These are phyloP conservation scores for Debaryomyces sp. DNA, from an alignment of 1,139 yeast species.

Conservation along the genomic window DNA sequence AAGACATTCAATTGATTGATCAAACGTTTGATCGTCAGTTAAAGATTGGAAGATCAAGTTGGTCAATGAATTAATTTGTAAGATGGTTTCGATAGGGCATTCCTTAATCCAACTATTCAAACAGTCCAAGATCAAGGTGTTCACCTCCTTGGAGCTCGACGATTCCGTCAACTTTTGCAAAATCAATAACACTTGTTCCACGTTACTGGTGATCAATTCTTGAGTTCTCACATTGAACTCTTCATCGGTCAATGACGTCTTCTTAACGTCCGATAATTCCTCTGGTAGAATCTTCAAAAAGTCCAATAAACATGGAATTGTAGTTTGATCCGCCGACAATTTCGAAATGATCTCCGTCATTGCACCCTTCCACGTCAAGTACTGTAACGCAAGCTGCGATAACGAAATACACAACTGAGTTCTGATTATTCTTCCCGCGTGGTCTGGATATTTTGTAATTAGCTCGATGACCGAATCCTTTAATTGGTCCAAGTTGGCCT, in stretches of 20 bases:
- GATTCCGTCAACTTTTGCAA: conserved; percentile 53
- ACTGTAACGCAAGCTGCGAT: conserved; percentile 81
- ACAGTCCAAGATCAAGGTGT: conserved; percentile 64
- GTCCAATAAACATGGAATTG: conserved; percentile 52
- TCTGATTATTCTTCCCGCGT: conserved; percentile 59
- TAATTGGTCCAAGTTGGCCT: conserved; percentile 51
- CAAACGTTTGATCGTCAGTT: conserved; percentile 68
- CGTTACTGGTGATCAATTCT: conserved; percentile 66
- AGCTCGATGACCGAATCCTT: conserved; percentile 65
- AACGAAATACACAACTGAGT: conserved; percentile 82
- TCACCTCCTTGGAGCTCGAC: conserved; percentile 15
- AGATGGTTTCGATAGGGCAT: conserved; percentile 67
- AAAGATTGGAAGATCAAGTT: conserved; percentile 71
- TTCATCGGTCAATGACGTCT: conserved; percentile 78
- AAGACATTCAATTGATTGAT: conserved; percentile 85
- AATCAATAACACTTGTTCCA: conserved; percentile 65
- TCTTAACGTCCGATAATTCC: conserved; percentile 78
- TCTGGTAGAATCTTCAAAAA: conserved; percentile 89
- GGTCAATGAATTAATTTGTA: conserved; percentile 64
- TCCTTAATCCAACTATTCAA: conserved; percentile 90
- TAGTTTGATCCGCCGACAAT: conserved; percentile 36
- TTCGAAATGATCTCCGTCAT: conserved; percentile 63
- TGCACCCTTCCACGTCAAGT: conserved; percentile 70
- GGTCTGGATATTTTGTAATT: conserved; percentile 47
- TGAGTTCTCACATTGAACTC: conserved; percentile 69